phyloP scores from a whole-genome alignment of 2,329 filamentous ascomycete genomes.

The Endothia cerciana region DNA sequence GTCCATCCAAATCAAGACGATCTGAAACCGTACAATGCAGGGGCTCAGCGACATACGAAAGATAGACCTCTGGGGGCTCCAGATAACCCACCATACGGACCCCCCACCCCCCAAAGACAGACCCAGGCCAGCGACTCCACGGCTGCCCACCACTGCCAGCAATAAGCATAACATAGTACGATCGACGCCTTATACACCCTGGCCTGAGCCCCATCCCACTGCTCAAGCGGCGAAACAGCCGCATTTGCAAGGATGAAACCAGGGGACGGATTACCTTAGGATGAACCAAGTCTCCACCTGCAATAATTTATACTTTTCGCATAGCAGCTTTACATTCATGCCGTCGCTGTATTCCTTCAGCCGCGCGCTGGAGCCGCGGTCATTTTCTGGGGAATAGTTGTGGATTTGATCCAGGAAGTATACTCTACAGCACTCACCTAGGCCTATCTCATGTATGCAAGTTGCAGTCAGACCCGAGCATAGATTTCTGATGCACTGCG shows the following conservation, averaged over 20 bases:
- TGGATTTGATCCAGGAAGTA: not conserved
- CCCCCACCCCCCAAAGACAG: not conserved
- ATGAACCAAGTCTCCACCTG: not conserved
- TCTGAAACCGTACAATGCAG: slow-evolving; percentile 1
- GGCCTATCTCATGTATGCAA: not conserved
- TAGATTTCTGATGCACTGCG: not conserved
- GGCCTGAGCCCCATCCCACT: not conserved
- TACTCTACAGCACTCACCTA: not conserved
- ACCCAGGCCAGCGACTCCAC: not conserved
- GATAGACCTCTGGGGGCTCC: not conserved
- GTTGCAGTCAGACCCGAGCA: not conserved
- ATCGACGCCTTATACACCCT: not conserved
- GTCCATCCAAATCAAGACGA: not conserved
- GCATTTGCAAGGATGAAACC: too few species aligned
- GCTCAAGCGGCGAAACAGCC: not conserved
- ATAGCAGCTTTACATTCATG: not conserved
- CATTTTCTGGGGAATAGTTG: not conserved
- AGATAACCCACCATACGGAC: not conserved
- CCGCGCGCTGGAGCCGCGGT: not conserved
- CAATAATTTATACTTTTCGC: slow-evolving; percentile 3
- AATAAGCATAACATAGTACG: not conserved
- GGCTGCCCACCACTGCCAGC: not conserved
- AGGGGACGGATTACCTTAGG: too few species aligned
- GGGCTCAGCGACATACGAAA: not conserved
- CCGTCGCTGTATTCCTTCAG: not conserved